Conservation (phyloP, 2,329 filamentous ascomycete genomes). For the Arthrobotrys sphaeroides region DNA sequence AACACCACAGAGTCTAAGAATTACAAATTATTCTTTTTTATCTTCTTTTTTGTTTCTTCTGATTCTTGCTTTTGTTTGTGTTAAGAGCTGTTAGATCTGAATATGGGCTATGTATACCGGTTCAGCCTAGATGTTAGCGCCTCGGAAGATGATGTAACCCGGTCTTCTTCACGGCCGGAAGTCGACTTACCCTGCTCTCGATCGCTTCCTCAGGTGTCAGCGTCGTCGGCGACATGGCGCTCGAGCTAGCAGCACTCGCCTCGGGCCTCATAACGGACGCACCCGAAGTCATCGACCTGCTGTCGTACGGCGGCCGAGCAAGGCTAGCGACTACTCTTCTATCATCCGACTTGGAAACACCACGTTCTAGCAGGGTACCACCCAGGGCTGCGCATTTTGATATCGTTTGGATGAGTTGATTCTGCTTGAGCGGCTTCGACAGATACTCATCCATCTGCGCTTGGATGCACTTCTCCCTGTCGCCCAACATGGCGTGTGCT, state of each 20-base stretch:
- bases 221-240: slow-evolving; percentile 10
- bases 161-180: not conserved
- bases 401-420: slow-evolving; percentile 96
- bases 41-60: not conserved
- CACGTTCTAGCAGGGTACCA: slow-evolving; percentile 79
- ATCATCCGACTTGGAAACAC: slow-evolving; percentile 59
- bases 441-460: slow-evolving; percentile 99
- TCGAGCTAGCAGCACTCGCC: slow-evolving; percentile 35
- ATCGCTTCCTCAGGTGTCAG: slow-evolving; percentile 31
- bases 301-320: slow-evolving; percentile 32
- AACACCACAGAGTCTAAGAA: slow-evolving; percentile 26
- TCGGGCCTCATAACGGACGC: slow-evolving; percentile 48
- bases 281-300: slow-evolving; percentile 35
- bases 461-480: slow-evolving; percentile 96
- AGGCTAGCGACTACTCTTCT: slow-evolving; percentile 61
- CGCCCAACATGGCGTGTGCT: slow-evolving; percentile 97
- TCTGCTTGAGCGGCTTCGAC: slow-evolving; percentile 95
- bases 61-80: not conserved
- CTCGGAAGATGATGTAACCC: slow-evolving; percentile 19
- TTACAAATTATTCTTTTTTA: slow-evolving; percentile 30
- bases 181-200: slow-evolving; percentile 43
- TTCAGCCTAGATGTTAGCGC: slow-evolving; percentile 20
- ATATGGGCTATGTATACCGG: slow-evolving; percentile 31
- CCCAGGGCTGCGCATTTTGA: slow-evolving; percentile 95
- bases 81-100: slow-evolving; percentile 53